phyloP scores from a whole-genome alignment of 306 rosid species.

The Cucumis sativus region Cucumber_9930_V3 NC_026659.2:25699501-25700000 shows the following conservation, averaged over 20 bases:
- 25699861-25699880: background rate
- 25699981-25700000: background rate
- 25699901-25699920: background rate
- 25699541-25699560: slow-evolving; percentile 91
- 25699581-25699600: slow-evolving; percentile 64
- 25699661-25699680: slow-evolving; percentile 59
- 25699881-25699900: background rate
- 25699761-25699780: background rate
- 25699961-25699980: background rate
- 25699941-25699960: background rate
- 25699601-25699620: slow-evolving; percentile 67
- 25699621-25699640: slow-evolving; percentile 95
- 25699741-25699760: background rate
- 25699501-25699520: slow-evolving; percentile 79
- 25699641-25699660: slow-evolving; percentile 85
- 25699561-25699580: slow-evolving; percentile 87
- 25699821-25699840: background rate
- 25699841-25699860: background rate
- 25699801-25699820: background rate
- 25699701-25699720: slow-evolving; percentile 4
- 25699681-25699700: slow-evolving; percentile 69
- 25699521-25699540: slow-evolving; percentile 78
- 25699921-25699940: background rate
- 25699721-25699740: background rate
- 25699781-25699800: background rate